Base-by-base conservation (phyloP, 257 asterid genomes). In the Solanum sitiens region DNA sequence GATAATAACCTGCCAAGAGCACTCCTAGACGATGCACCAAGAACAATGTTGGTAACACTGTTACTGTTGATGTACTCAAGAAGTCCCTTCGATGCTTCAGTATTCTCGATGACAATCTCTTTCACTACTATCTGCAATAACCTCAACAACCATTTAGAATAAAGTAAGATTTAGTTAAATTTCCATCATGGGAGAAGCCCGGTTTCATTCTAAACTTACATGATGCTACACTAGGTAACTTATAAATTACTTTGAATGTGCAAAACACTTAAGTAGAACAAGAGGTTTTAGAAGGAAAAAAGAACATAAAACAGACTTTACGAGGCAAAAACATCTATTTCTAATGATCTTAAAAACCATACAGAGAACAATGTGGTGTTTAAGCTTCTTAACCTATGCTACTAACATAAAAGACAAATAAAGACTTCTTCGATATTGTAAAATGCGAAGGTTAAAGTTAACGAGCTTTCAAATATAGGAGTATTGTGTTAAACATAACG, bases 1-100 rank as follows among this genome's bases (percentile, higher is more conserved):
- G 79, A 83, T 67, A 67, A 7, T 33, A 75, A 93, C 96, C 95
- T 89, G 53, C 92, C 86, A 68, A 93, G 85, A 12, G 91, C 56
- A 68, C 86, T 89, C 88, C 94, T 87, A 70, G 91, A 75, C 15
- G 95, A 91, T 61, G 95, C 95, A 89, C 98, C 96, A 89, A 95
- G 93, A 90, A 95, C 95, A 63, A 95, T 86, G 86, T 91, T 91
- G 67, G 92, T 89, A 7, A 94, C 89, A 27, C 88, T 83, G 77
- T 94, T 72, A 45, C 85, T 85, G 85, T 87, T 91, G 70, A 95
- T 91, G 90, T 93, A 94, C 76, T 92, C 98, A 73, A 94, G 45
- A 83, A 95, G 89, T 83, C 93, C 88, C 87, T 87, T 89, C 50
- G 91, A 89, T 77, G 92, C 95, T 44, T 94, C 98, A 68, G 20